These are phyloP conservation scores for Alternaria triticimaculans DNA, from an alignment of 2,329 filamentous ascomycete species.

Conservation along the genomic window DNA sequence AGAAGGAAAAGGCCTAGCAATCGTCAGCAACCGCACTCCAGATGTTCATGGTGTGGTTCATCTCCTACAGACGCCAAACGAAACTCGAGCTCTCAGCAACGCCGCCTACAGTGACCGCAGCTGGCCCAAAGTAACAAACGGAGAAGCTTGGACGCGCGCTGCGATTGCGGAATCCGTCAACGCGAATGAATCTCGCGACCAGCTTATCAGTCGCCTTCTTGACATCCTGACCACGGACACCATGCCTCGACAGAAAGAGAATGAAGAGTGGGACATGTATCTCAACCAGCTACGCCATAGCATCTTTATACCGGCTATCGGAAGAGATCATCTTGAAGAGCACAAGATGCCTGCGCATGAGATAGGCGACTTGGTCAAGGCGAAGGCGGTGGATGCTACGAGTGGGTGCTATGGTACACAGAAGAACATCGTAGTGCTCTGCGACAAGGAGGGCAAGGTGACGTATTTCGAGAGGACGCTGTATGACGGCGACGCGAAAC, in stretches of 20 bases:
- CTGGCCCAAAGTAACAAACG: constrained; percentile 68
- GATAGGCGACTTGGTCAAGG: constrained; percentile 51
- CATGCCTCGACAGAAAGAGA: constrained; percentile 58
- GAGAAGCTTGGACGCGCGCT: constrained; percentile 60
- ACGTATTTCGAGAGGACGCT: constrained; percentile 69
- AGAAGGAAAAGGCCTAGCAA: constrained; percentile 51
- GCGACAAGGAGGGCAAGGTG: constrained; percentile 61
- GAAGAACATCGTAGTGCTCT: constrained; percentile 68
- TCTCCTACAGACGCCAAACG: constrained; percentile 56
- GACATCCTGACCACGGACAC: constrained; percentile 62
- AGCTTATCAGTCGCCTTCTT: constrained; percentile 61
- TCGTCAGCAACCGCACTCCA: constrained; percentile 68
- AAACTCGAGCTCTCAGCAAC: constrained; percentile 68
- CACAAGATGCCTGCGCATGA: constrained; percentile 46
- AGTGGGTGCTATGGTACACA: constrained; percentile 68
- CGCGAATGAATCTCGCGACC: constrained; percentile 53
- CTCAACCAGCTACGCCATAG: constrained; percentile 63
- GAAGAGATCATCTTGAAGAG: constrained; percentile 53
- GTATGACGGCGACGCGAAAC: constrained; percentile 60
- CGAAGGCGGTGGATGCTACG: constrained; percentile 45
- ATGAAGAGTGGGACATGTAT: constrained; percentile 62
- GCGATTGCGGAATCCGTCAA: constrained; percentile 57
- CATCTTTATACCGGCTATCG: constrained; percentile 66
- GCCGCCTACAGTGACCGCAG: constrained; percentile 63
- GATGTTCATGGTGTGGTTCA: constrained; percentile 59